Conservation (phyloP, 208 protist genomes). For the Lotmaria passim region DNA sequence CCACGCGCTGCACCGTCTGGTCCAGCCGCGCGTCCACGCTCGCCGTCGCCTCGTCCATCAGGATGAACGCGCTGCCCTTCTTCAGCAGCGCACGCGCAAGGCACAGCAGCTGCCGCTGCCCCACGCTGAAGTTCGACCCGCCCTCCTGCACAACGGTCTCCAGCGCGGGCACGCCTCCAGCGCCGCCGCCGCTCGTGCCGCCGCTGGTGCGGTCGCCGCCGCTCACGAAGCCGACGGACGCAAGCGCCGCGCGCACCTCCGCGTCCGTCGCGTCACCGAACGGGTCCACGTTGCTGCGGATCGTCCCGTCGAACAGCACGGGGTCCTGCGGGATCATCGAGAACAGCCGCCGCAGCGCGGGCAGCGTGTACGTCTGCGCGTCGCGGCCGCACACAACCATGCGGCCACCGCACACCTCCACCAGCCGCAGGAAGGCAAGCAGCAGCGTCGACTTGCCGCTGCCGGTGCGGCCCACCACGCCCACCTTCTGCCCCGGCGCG, state of each 20-base stretch:
- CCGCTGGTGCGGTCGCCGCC: no score
- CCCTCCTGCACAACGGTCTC: slow-evolving; percentile 51
- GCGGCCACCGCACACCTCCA: slow-evolving; percentile 56
- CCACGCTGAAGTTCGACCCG: slow-evolving; percentile 71
- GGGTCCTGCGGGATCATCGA: slow-evolving; percentile 88
- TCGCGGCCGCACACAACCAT: slow-evolving; percentile 47
- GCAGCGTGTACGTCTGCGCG: slow-evolving; percentile 44
- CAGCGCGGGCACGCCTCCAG: neutral
- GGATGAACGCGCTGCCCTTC: slow-evolving; percentile 57
- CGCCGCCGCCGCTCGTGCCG: slow-evolving; percentile 14
- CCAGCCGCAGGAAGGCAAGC: slow-evolving; percentile 70
- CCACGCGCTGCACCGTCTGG: slow-evolving; percentile 56
- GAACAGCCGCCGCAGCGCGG: slow-evolving; percentile 63
- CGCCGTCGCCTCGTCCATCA: slow-evolving; percentile 88
- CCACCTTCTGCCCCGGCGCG: no score
- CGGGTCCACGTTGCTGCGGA: slow-evolving; percentile 81
- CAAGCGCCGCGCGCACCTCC: slow-evolving; percentile 38
- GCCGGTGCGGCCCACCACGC: no score
- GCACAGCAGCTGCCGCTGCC: slow-evolving; percentile 82
- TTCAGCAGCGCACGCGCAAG: slow-evolving; percentile 66
- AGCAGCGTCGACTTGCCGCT: no score
- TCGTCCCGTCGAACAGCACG: slow-evolving; percentile 79
- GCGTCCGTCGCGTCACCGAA: slow-evolving; percentile 43
- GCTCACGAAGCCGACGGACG: slow-evolving; percentile 39
- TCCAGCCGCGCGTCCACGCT: slow-evolving; percentile 77